Percentiles rank a stretch among this genome's conserved stretches.
Evolutionary conservation across 1,139 yeast genomes (phyloP).

Genomic region (Yamadazyma songkhlaensis): DNA sequence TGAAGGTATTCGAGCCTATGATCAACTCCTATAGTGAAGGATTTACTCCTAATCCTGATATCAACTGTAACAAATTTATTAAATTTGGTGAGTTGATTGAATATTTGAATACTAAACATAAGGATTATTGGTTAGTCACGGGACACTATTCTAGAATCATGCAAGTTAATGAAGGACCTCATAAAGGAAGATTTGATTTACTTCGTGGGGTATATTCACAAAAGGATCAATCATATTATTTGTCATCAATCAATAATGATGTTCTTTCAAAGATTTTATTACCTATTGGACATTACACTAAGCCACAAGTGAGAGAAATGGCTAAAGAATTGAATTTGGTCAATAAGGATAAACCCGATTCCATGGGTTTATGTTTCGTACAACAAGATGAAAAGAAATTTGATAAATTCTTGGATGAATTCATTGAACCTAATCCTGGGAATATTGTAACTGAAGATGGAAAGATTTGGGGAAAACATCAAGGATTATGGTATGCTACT

Average conservation of each 20-base stretch:
- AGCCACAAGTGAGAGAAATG: slow-evolving; percentile 67
- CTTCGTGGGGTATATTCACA: slow-evolving; percentile 55
- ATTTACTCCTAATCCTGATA: slow-evolving; percentile 91
- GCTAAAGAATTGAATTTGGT: slow-evolving; percentile 57
- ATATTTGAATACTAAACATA: slow-evolving; percentile 40
- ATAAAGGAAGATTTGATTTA: slow-evolving; percentile 40
- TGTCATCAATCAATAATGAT: slow-evolving; percentile 59
- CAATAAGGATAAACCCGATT: slow-evolving; percentile 80
- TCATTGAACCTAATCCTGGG: slow-evolving; percentile 71
- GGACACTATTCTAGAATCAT: slow-evolving; percentile 85
- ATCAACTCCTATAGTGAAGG: slow-evolving; percentile 67
- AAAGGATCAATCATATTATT: slow-evolving; percentile 91
- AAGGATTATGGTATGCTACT: slow-evolving; percentile 92
- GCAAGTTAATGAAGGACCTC: slow-evolving; percentile 17
- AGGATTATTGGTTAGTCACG: slow-evolving; percentile 81
- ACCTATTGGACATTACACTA: slow-evolving; percentile 77
- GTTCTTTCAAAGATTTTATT: slow-evolving; percentile 54
- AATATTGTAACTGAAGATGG: slow-evolving; percentile 74
- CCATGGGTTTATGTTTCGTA: slow-evolving; percentile 94
- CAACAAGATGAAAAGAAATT: slow-evolving; percentile 70
- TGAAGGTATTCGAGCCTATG: slow-evolving; percentile 91
- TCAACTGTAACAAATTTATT: slow-evolving; percentile 78
- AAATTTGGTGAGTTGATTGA: slow-evolving; percentile 79
- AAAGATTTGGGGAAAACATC: slow-evolving; percentile 72
- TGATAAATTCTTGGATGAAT: slow-evolving; percentile 72